Conservation (phyloP, 208 protist species). For the Phytomonas sp. region DNA sequence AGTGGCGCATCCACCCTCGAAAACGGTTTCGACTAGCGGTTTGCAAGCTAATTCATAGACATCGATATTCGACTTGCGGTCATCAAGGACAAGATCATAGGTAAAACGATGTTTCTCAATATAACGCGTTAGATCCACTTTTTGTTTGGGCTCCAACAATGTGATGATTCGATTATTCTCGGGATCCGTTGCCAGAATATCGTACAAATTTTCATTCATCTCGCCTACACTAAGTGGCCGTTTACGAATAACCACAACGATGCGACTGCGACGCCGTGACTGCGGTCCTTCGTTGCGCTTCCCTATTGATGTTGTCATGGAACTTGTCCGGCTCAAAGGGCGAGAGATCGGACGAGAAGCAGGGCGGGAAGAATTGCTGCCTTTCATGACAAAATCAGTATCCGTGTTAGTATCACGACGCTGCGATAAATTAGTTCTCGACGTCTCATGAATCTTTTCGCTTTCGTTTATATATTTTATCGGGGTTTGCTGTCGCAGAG, state of each 20-base stretch:
- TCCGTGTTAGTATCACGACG: constrained; percentile 46
- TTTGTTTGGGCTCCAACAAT: constrained; percentile 84
- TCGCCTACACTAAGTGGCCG: constrained; percentile 80
- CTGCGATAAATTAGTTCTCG: constrained; percentile 15
- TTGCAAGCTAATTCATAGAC: constrained; percentile 88
- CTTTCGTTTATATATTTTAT: neutral
- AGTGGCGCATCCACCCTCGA: constrained; percentile 85
- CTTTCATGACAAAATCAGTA: neutral
- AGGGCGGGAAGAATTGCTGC: constrained; percentile 5
- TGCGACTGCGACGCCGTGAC: constrained; percentile 58
- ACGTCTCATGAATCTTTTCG: constrained; percentile 16
- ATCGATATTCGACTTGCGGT: constrained; percentile 82
- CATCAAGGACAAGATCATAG: constrained; percentile 94
- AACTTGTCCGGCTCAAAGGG: constrained; percentile 48
- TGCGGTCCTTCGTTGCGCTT: constrained; percentile 18
- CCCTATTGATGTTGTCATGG: constrained; percentile 32
- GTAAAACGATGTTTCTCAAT: constrained; percentile 94
- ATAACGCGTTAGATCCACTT: constrained; percentile 95
- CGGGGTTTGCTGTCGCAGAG: neutral
- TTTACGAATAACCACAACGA: constrained; percentile 88
- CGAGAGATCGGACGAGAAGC: constrained; percentile 31
- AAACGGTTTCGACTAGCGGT: constrained; percentile 87
- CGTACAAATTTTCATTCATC: constrained; percentile 66
- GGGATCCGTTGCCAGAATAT: constrained; percentile 84
- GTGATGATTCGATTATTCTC: constrained; percentile 72